Evolutionary conservation across 257 asterid genomes (phyloP).

Genomic region (Agastache rugosa): DNA sequence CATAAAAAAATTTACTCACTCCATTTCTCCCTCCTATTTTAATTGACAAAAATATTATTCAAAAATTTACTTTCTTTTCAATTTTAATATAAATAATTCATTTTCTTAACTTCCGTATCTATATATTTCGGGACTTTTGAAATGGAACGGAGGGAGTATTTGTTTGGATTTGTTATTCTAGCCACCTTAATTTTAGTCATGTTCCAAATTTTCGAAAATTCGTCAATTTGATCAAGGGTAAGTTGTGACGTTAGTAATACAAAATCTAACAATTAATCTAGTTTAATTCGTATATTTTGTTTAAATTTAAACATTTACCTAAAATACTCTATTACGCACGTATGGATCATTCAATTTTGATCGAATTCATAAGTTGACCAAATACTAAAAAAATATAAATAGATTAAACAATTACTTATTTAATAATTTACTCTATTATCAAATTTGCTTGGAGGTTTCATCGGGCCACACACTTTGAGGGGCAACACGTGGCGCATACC

Average conservation of each 20-base stretch:
- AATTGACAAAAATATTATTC: no score
- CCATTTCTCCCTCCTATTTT: no score
- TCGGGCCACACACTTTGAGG: not conserved
- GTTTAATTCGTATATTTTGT: not conserved
- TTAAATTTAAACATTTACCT: not conserved
- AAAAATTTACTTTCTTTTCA: no score
- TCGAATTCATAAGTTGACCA: not conserved
- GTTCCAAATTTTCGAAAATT: no score
- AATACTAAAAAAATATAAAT: not conserved
- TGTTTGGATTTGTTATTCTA: no score
- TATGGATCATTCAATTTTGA: not conserved
- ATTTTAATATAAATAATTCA: no score
- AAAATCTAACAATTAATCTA: not conserved
- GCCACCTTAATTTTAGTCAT: no score
- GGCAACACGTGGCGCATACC: slow-evolving; percentile 29
- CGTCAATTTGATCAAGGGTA: no score
- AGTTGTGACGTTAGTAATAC: not conserved
- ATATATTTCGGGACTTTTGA: no score
- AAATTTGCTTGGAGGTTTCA: not conserved
- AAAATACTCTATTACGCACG: not conserved
- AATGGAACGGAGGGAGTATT: no score
- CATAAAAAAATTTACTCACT: no score
- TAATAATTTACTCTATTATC: not conserved
- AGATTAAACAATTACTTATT: not conserved
- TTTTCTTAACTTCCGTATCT: no score